Evolutionary conservation across 371 early-diverging fungal species (phyloP).

Genomic region (Sanchytrium tribonematis): DNA sequence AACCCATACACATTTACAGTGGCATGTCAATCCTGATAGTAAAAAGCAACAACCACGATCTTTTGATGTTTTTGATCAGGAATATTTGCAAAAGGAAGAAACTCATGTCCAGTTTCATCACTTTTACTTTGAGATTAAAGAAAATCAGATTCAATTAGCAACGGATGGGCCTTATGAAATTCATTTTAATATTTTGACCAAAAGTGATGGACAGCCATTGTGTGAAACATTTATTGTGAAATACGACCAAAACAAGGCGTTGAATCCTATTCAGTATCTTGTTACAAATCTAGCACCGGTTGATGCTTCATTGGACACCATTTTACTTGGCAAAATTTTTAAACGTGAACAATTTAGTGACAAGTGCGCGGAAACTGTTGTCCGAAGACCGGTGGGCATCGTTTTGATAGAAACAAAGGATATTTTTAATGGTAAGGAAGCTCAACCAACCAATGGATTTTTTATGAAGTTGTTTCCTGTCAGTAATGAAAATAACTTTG

Average conservation of each 20-base stretch:
- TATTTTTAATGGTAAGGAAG: background rate
- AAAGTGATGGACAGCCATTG: background rate
- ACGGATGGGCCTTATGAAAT: background rate
- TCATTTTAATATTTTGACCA: background rate
- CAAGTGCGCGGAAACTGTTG: background rate
- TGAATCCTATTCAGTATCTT: background rate
- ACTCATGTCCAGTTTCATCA: background rate
- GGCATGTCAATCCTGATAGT: background rate
- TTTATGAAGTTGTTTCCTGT: background rate
- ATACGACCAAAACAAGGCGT: background rate
- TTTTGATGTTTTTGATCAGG: background rate
- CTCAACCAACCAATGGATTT: background rate
- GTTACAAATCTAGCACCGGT: background rate
- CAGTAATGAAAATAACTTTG: background rate
- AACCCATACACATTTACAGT: background rate
- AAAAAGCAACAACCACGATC: background rate
- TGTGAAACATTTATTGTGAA: background rate
- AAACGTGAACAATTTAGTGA: background rate
- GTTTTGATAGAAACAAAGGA: background rate
- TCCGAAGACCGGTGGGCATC: background rate
- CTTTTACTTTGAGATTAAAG: background rate
- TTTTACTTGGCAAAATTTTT: background rate
- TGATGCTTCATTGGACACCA: background rate
- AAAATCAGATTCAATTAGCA: background rate
- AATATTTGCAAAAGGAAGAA: background rate